phyloP scores from a whole-genome alignment of 768 basidiomycete genomes.

The Tremella yokohamensis region DNA sequence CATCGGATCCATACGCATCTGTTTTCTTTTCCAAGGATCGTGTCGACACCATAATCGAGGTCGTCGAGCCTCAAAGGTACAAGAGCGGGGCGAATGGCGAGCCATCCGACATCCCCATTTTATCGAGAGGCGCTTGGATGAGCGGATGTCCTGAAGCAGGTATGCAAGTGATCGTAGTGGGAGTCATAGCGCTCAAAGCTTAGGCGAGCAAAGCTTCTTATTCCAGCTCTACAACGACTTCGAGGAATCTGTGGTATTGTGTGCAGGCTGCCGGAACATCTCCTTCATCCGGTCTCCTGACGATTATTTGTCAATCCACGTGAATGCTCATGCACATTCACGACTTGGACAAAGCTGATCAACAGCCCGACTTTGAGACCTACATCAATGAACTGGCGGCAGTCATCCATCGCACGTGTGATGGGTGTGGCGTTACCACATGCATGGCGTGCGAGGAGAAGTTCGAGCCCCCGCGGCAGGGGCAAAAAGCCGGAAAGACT shows the following conservation, averaged over 20 bases:
- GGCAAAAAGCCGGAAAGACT: constrained; percentile 47
- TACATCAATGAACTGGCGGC: constrained; percentile 66
- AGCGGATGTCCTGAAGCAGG: constrained; percentile 88
- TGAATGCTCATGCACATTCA: constrained; percentile 53
- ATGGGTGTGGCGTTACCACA: constrained; percentile 57
- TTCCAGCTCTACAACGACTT: constrained; percentile 79
- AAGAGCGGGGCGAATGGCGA: background rate
- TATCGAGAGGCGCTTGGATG: constrained; percentile 94
- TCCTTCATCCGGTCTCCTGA: constrained; percentile 62
- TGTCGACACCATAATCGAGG: constrained; percentile 84
- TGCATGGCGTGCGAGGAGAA: constrained; percentile 74
- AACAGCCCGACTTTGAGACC: constrained; percentile 66
- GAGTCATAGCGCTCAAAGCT: background rate
- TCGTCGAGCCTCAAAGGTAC: background rate
- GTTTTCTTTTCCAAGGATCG: constrained; percentile 95
- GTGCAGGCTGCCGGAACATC: constrained; percentile 68
- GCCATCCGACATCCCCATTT: constrained; percentile 51
- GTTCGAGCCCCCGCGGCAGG: constrained; percentile 35
- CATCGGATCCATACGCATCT: constrained; percentile 83
- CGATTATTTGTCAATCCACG: constrained; percentile 79
- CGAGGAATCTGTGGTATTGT: constrained; percentile 61
- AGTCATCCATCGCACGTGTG: constrained; percentile 63
- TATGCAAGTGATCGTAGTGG: constrained; percentile 11
- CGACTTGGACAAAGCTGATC: background rate
- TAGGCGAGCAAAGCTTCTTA: constrained; percentile 75